Evolutionary conservation across 2,329 filamentous ascomycete genomes (phyloP).

Genomic region (Colletotrichum tabaci): DNA sequence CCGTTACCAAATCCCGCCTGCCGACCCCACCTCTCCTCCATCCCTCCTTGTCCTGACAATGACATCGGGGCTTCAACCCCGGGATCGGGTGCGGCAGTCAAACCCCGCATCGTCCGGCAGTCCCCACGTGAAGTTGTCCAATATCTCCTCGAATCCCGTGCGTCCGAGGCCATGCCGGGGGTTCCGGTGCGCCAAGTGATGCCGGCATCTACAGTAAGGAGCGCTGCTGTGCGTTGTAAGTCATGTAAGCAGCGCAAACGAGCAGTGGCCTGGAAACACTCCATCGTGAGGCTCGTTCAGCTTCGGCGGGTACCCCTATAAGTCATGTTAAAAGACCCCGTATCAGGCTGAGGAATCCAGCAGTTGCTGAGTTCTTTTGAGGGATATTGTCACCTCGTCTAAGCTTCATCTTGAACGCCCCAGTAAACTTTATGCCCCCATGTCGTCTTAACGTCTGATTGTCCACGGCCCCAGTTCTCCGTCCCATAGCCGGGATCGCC

Average conservation of each 20-base stretch:
- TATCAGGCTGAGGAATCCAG: background rate
- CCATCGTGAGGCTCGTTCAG: background rate
- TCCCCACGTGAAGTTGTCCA: background rate
- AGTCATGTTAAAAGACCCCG: too few species aligned
- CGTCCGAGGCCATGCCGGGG: background rate
- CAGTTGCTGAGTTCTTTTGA: too few species aligned
- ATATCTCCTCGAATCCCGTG: constrained; percentile 18
- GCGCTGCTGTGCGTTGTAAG: background rate
- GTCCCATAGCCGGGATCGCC: constrained; percentile 18
- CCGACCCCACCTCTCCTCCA: background rate
- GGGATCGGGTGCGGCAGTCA: constrained; percentile 2
- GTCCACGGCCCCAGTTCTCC: background rate
- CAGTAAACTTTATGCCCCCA: background rate
- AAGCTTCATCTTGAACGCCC: background rate
- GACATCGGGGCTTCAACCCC: background rate
- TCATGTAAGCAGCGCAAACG: background rate
- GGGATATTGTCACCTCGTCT: too few species aligned
- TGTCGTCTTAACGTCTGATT: background rate
- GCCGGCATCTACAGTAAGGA: background rate
- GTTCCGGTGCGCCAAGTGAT: background rate
- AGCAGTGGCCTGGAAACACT: background rate
- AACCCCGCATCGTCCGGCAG: constrained; percentile 15
- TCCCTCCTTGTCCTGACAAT: background rate
- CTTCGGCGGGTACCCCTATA: too few species aligned
- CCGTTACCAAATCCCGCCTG: constrained; percentile 38